Evolutionary conservation across 345 rosid species (phyloP).

Genomic region (Corchorus capsularis): DNA sequence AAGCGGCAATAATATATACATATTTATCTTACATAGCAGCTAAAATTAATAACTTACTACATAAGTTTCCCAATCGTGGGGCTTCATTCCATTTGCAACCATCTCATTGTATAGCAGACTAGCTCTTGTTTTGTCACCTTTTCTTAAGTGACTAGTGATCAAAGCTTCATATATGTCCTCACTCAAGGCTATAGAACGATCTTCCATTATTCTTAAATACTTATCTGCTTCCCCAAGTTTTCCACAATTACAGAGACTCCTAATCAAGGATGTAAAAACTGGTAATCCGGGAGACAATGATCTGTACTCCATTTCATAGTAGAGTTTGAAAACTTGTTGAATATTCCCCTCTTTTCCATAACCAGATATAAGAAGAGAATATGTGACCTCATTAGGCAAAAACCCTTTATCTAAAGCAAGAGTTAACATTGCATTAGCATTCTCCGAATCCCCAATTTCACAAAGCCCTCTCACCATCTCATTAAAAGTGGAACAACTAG

Average conservation of each 20-base stretch:
- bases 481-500: conserved; percentile 53
- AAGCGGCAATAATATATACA: no score
- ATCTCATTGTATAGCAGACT: conserved; percentile 44
- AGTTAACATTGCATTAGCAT: conserved; percentile 51
- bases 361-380: conserved; percentile 49
- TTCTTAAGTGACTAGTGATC: conserved; percentile 29
- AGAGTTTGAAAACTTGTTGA: conserved; percentile 65
- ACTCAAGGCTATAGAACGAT: conserved; percentile 34
- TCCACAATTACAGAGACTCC: conserved; percentile 50
- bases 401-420: conserved; percentile 57
- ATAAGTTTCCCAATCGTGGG: neutral
- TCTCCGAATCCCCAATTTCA: conserved; percentile 39
- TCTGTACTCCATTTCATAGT: conserved; percentile 66
- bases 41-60: neutral
- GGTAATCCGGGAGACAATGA: conserved; percentile 41
- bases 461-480: conserved; percentile 49
- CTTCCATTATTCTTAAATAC: conserved; percentile 50
- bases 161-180: conserved; percentile 44
- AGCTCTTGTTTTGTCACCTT: conserved; percentile 39
- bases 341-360: conserved; percentile 42
- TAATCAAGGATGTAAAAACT: conserved; percentile 45
- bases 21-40: no score
- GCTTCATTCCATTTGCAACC: conserved; percentile 38
- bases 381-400: conserved; percentile 48
- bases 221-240: conserved; percentile 56